phyloP scores from a whole-genome alignment of 1,284 basidiomycete species.

The Meira nashicola region DNA sequence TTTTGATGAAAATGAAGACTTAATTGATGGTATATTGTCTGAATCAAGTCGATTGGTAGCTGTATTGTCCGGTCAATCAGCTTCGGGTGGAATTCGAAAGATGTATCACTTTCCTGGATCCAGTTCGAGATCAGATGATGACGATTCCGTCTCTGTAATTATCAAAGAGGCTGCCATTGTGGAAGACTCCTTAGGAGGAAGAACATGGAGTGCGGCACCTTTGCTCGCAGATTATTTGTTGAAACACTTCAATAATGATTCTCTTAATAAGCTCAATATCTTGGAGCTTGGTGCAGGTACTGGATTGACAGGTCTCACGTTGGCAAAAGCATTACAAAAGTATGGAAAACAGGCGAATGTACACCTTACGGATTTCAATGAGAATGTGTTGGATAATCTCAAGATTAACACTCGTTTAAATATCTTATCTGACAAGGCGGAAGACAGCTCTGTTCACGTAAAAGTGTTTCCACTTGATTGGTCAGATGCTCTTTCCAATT shows the following conservation, averaged over 20 bases:
- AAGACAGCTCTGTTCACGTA: not conserved
- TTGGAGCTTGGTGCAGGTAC: conserved; percentile 19
- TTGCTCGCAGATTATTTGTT: conserved; percentile 14
- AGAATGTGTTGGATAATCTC: conserved; percentile 13
- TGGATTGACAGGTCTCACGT: conserved; percentile 15
- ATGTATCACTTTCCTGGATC: not conserved
- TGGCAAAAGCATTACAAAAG: not conserved
- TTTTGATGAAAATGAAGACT: conserved; percentile 12
- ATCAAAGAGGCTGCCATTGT: conserved; percentile 14
- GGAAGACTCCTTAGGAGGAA: conserved; percentile 18
- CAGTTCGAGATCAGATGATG: not conserved
- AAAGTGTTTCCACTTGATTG: too few relatives aligned
- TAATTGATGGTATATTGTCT: conserved; percentile 14
- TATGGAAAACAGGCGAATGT: not conserved
- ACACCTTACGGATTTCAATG: conserved; percentile 15
- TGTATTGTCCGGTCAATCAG: conserved; percentile 2
- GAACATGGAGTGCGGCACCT: conserved; percentile 25
- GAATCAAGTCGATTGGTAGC: not conserved
- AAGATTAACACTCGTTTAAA: conserved; percentile 1
- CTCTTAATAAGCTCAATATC: not conserved
- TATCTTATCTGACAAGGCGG: not conserved
- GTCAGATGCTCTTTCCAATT: too few relatives aligned
- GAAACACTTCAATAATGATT: not conserved
- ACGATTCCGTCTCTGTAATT: conserved; percentile 1
- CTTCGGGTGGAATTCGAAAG: not conserved